Base-by-base conservation (phyloP, 768 basidiomycete genomes). In the Phaffia tasmanica region DNA sequence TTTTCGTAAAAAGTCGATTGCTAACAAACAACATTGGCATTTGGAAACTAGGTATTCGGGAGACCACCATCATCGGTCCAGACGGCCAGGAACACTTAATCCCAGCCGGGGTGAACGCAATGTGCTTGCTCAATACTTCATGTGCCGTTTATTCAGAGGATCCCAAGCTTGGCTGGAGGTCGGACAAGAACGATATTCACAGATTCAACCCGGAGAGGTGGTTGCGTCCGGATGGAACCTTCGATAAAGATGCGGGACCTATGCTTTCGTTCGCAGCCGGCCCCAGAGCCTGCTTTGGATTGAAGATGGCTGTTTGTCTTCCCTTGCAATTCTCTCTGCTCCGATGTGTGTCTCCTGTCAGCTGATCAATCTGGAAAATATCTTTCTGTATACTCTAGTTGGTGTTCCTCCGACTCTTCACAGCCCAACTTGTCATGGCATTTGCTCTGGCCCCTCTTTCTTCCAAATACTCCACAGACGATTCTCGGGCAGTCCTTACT, bases 251-350 rank as follows among this genome's bases (percentile, higher is more conserved):
- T 21, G 55, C 55, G 7, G 63, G 63, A 21, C 63, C 63, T 7
- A 48, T 48, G 0, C 25, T 64, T 5, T 57, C 63, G 4, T 64
- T 64, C 47, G 46, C 47, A 9, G 30, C 47, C 9, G 63, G 63
- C 4, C 63, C 54, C 27, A 57, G 63, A 48, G 23, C 16, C 19
- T 64, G 63, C 46, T 64, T 57, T 23, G 63, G 63, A 3, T 16
- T 21, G 8, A 57, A 57, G 55, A 64, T 64, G 63, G 63, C 63
- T 3, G 63, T 64, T 18, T 19, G 63, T 64, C 53, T 27, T 9
- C 0, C 7, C 23, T 29, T 16, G 8, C 5, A 21, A 14, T 19
- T 8, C 27, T 27, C n/a, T 11, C 21, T 23, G 16, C 2, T 18
- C 8, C 11, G 35, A 42, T 42, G 6, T 42, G 6, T 42, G n/a